Conservation (phyloP, 2,329 filamentous ascomycete species). For the Neodidymelliopsis sp. region DNA sequence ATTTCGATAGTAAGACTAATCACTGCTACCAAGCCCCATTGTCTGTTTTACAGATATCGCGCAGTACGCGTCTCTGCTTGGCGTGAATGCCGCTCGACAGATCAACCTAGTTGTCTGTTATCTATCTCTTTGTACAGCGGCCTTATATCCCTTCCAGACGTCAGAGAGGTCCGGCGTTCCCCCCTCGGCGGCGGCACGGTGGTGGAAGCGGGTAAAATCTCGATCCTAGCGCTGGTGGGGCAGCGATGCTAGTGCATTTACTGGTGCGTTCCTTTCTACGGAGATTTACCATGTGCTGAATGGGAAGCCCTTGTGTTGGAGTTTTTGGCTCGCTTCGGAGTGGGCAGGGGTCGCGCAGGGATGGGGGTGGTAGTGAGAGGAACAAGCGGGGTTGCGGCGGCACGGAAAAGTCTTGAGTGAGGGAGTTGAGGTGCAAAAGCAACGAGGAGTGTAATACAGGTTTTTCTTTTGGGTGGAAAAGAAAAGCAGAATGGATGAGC, state of each 20-base stretch:
- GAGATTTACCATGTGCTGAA: not conserved
- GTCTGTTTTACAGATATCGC: not conserved
- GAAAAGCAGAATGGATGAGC: not conserved
- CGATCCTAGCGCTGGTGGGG: slow-evolving; percentile 10
- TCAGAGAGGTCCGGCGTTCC: slow-evolving; percentile 1
- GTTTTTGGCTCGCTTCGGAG: not conserved
- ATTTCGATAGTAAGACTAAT: too few species aligned
- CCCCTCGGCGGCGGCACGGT: not conserved
- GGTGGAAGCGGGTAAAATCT: not conserved
- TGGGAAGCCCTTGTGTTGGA: not conserved
- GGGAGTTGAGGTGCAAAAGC: not conserved
- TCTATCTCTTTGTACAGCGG: not conserved
- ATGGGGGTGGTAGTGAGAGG: not conserved
- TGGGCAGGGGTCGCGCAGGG: slow-evolving; percentile 4
- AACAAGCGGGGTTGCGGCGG: slow-evolving; percentile 5
- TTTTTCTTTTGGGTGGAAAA: not conserved
- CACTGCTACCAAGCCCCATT: not conserved
- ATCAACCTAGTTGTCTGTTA: too few species aligned
- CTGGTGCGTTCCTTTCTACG: slow-evolving; percentile 1
- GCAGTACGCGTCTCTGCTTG: too few species aligned
- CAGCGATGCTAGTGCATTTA: slow-evolving; percentile 9
- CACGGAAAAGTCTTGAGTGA: not conserved
- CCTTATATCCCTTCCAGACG: not conserved
- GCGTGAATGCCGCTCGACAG: too few species aligned
- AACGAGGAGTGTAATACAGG: not conserved